Evolutionary conservation across 2,329 filamentous ascomycete genomes (phyloP), one percentile per base, ranked within the genome.

Genomic region (Dothidotthia symphoricarpi): DNA sequence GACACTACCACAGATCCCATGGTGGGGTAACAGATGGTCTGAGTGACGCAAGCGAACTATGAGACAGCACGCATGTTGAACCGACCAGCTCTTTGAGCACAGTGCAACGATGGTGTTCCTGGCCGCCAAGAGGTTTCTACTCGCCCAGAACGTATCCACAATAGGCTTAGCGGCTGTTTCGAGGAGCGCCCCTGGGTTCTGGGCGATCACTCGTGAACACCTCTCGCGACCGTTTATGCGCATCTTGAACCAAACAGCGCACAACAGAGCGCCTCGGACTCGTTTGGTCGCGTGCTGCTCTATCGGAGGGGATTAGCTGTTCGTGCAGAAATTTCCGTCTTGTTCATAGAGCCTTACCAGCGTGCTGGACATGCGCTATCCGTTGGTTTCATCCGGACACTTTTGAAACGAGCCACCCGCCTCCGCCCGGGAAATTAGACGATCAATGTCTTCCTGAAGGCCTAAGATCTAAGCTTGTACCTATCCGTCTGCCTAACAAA

Each of bases 371-470:
- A 22, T 9, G 9, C 9, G 19, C 19, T 22, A 6, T 22, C 19
- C 9, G 19, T 22, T 53, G 58, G 58, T 58, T 60, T 59, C 54
- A 55, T 48, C 39, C 32, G 43, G 50, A 45, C 41, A 45, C 49
- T 45, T 46, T 58, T 61, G 58, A 62, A 63, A 63, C 58, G 54
- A 56, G 53, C 53, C 59, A 57, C 60, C 59, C 59, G 59, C 56
- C 45, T 60, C 57, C 57, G 56, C 57, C 53, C 61, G 59, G 61
- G 61, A 66, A 55, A 64, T 66, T 63, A 60, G 61, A 63, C 60
- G 60, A 64, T 63, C 59, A 63, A 58, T 61, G 59, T 63, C 60
- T 63, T 64, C 57, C 55, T 66, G 54, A 62, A 57, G 56, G 56
- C 51, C 59, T 60, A 47, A 54, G 51, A 58, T 59, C 57, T 52